Percentiles rank a stretch among this genome's conserved stretches.
phyloP scores from a whole-genome alignment of 2,329 filamentous ascomycete species.

The Fusarium foetens region DNA sequence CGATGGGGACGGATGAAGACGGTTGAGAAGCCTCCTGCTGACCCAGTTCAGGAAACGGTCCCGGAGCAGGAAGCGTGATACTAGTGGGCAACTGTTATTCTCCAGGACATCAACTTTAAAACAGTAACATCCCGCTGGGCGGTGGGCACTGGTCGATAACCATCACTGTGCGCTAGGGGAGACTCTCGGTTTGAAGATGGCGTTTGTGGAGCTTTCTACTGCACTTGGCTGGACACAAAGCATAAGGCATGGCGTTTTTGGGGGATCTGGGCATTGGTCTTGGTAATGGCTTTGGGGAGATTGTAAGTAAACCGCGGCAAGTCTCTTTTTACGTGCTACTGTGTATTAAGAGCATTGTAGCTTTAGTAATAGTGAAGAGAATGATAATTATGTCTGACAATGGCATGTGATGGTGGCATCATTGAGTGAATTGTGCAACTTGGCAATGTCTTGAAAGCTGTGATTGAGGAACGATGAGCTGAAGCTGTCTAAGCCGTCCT shows the following conservation, averaged over 20 bases:
- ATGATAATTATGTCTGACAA: slow-evolving; percentile 7
- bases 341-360: slow-evolving; percentile 3
- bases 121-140: slow-evolving; percentile 1
- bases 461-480: neutral
- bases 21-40: slow-evolving; percentile 46
- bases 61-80: slow-evolving; percentile 26
- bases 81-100: neutral
- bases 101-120: slow-evolving; percentile 3
- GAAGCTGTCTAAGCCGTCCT: neutral
- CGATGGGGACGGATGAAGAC: slow-evolving; percentile 56
- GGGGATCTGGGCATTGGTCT: slow-evolving; percentile 3
- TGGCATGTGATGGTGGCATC: slow-evolving; percentile 15
- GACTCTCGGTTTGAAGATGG: slow-evolving; percentile 28
- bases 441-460: neutral
- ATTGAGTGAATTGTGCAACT: slow-evolving; percentile 4
- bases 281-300: slow-evolving; percentile 14
- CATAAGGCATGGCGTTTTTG: slow-evolving; percentile 37
- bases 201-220: slow-evolving; percentile 37
- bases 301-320: slow-evolving; percentile 16
- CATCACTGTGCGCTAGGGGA: slow-evolving; percentile 6
- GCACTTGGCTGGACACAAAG: slow-evolving; percentile 34
- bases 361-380: slow-evolving; percentile 15
- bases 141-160: slow-evolving; percentile 14
- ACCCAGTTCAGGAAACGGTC: slow-evolving; percentile 41
- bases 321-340: slow-evolving; percentile 8